Evolutionary conservation across 2,329 filamentous ascomycete species (phyloP).

Genomic region (Cadophora sp.): DNA sequence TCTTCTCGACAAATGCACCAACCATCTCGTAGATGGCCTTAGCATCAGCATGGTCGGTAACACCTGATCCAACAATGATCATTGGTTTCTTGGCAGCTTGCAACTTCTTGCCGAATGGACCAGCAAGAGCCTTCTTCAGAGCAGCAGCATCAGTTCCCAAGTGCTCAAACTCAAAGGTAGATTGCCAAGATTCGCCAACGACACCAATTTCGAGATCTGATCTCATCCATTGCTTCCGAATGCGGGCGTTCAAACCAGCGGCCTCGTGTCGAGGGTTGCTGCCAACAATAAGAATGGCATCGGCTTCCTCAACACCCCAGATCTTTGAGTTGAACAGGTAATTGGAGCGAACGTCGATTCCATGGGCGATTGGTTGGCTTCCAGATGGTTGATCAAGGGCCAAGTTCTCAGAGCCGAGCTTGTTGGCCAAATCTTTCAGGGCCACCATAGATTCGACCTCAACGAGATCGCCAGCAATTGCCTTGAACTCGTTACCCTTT

Average conservation of each 20-base stretch:
- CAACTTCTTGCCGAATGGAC: constrained; percentile 92
- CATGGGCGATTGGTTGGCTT: constrained; percentile 84
- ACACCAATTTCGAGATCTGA: constrained; percentile 93
- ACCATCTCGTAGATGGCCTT: constrained; percentile 94
- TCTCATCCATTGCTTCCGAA: constrained; percentile 96
- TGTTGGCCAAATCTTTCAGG: constrained; percentile 97
- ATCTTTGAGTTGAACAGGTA: constrained; percentile 98
- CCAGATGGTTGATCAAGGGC: constrained; percentile 90
- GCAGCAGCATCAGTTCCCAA: constrained; percentile 80
- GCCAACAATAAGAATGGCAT: constrained; percentile 89
- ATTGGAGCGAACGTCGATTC: constrained; percentile 91
- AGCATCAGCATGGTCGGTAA: constrained; percentile 88
- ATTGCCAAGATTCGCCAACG: constrained; percentile 89
- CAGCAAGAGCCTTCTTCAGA: constrained; percentile 84
- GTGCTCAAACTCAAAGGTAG: constrained; percentile 95
- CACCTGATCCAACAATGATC: constrained; percentile 93
- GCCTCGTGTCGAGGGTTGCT: constrained; percentile 97
- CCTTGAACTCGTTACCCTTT: constrained; percentile 94
- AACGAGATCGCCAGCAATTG: constrained; percentile 86
- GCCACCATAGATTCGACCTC: constrained; percentile 95
- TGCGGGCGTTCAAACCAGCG: constrained; percentile 92
- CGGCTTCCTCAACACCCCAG: constrained; percentile 90
- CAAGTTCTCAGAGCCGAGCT: constrained; percentile 93
- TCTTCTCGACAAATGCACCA: constrained; percentile 90
- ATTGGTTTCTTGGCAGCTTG: constrained; percentile 87